phyloP scores from a whole-genome alignment of 2,329 filamentous ascomycete species.

The Colletotrichum tabaci region DNA sequence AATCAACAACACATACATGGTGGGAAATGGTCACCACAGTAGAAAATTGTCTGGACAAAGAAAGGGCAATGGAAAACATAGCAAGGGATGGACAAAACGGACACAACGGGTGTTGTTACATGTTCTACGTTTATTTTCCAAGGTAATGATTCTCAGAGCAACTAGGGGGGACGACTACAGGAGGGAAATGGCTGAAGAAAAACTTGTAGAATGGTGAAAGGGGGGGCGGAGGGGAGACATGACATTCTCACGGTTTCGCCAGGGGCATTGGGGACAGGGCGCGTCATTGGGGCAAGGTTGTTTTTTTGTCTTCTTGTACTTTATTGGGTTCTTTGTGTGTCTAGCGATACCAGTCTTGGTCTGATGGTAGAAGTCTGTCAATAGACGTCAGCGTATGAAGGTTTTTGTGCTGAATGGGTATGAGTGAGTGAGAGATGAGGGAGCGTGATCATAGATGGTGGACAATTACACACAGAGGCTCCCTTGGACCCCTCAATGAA shows the following conservation, averaged over 20 bases:
- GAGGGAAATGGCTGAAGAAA: slow-evolving; percentile 15
- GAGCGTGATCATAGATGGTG: background rate
- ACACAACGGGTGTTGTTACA: slow-evolving; percentile 27
- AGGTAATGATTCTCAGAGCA: slow-evolving; percentile 11
- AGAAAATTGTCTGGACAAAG: slow-evolving; percentile 36
- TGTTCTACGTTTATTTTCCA: slow-evolving; percentile 11
- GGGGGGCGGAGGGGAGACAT: slow-evolving; percentile 8
- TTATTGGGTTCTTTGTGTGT: slow-evolving; percentile 34
- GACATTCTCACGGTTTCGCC: slow-evolving; percentile 19
- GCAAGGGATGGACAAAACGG: background rate
- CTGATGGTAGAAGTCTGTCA: slow-evolving; percentile 38
- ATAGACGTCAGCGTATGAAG: slow-evolving; percentile 35
- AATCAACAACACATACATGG: slow-evolving; percentile 27
- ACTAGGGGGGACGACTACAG: background rate
- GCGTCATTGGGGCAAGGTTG: slow-evolving; percentile 19
- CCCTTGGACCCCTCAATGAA: too few species aligned
- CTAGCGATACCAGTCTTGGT: slow-evolving; percentile 39
- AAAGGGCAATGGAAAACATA: slow-evolving; percentile 16
- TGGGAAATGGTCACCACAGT: slow-evolving; percentile 27
- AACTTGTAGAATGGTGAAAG: slow-evolving; percentile 19
- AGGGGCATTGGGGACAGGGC: slow-evolving; percentile 20
- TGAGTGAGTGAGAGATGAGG: slow-evolving; percentile 2
- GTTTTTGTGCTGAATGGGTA: background rate
- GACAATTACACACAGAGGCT: too few species aligned
- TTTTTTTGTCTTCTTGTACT: slow-evolving; percentile 38